phyloP scores from a whole-genome alignment of 140 eudicot genomes.

The Flaveria floridana region DNA sequence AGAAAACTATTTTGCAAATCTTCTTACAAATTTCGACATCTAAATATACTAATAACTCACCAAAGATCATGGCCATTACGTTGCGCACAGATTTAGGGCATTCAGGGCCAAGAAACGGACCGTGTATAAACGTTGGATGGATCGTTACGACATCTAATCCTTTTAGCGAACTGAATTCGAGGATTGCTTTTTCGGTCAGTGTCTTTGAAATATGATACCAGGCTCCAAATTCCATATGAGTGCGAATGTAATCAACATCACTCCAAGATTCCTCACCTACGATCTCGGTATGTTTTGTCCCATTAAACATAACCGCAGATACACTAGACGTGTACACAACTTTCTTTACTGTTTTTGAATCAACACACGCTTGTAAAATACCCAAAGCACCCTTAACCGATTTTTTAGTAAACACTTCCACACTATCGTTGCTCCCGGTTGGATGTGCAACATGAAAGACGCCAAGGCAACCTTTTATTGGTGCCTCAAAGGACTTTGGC shows the following conservation, averaged over 20 bases:
- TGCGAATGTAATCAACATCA: conserved; percentile 36
- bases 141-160: conserved; percentile 46
- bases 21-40: too few relatives aligned
- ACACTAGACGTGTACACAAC: conserved; percentile 50
- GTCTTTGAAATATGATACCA: conserved; percentile 45
- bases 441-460: conserved; percentile 54
- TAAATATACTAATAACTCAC: conserved; percentile 16
- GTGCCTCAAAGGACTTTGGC: conserved; percentile 37
- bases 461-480: conserved; percentile 40
- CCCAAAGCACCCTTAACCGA: conserved; percentile 35
- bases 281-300: conserved; percentile 5
- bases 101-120: conserved; percentile 49
- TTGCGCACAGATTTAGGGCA: conserved; percentile 42
- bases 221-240: conserved; percentile 19
- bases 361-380: conserved; percentile 39
- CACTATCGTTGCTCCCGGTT: conserved; percentile 25
- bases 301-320: conserved; percentile 25
- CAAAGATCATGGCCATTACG: conserved; percentile 37
- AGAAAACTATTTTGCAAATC: too few relatives aligned
- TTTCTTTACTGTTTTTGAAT: conserved; percentile 41
- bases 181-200: conserved; percentile 38
- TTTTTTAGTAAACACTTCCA: conserved; percentile 28
- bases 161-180: conserved; percentile 33
- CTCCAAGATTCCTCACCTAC: conserved; percentile 49
- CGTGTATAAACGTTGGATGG: conserved; percentile 40